Conservation (phyloP, 495 filamentous ascomycete species). For the Podospora sp. region DNA sequence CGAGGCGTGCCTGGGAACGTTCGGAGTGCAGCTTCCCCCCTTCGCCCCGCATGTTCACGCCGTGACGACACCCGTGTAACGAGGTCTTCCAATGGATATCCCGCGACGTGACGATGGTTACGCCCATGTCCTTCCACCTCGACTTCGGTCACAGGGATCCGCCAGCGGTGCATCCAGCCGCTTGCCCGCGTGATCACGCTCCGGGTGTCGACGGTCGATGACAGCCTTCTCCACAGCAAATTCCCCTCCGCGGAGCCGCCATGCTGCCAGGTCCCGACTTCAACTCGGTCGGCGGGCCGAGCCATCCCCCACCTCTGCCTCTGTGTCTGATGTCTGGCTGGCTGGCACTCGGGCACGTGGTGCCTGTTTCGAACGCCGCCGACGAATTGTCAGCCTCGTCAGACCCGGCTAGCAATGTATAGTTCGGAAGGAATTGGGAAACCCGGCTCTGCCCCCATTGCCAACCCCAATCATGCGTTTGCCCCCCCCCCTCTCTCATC, state of each 20-base stretch:
- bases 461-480: conserved; percentile 14
- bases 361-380: conserved; percentile 6
- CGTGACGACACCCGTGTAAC: conserved; percentile 18
- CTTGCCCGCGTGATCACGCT: conserved; percentile 26
- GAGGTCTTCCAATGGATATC: conserved; percentile 13
- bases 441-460: conserved; percentile 10
- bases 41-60: conserved; percentile 17
- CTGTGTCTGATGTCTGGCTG: conserved; percentile 13
- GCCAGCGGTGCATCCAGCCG: conserved; percentile 14
- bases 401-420: conserved; percentile 9
- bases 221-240: conserved; percentile 15
- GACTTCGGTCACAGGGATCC: conserved; percentile 12
- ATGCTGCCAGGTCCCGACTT: conserved; percentile 18
- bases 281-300: conserved; percentile 16
- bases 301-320: conserved; percentile 5
- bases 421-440: conserved; percentile 3
- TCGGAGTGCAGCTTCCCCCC: conserved; percentile 15
- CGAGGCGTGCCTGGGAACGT: conserved; percentile 10
- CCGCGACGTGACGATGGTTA: background rate
- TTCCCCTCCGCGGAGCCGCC: conserved; percentile 17
- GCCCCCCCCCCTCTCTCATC: conserved; percentile 1
- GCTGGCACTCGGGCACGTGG: conserved; percentile 16
- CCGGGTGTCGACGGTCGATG: conserved; percentile 15
- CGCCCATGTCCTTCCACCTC: background rate
- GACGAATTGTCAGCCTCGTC: conserved; percentile 20